A percentile compares a stretch with the other conserved stretches of the same genome.
phyloP scores from a whole-genome alignment of 1,284 basidiomycete species.

The Xerocomus minutiporus region DNA sequence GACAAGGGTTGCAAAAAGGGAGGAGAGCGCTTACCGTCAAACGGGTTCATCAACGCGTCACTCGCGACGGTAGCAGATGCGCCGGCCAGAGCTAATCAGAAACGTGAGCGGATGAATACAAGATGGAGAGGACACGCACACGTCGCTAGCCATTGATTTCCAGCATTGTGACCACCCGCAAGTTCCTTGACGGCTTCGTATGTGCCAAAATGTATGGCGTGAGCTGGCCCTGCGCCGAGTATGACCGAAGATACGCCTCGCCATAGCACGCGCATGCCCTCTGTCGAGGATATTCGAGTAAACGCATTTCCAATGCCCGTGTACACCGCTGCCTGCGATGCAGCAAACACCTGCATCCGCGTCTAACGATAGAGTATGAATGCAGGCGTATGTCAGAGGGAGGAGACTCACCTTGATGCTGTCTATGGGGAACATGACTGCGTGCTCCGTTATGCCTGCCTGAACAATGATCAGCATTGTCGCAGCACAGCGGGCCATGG shows the following conservation, averaged over 20 bases:
- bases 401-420: slow-evolving; percentile 82
- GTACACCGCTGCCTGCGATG: slow-evolving; percentile 80
- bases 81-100: slow-evolving; percentile 75
- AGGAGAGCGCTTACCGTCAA: slow-evolving; percentile 73
- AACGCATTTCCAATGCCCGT: slow-evolving; percentile 88
- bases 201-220: slow-evolving; percentile 96
- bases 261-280: slow-evolving; percentile 91
- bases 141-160: slow-evolving; percentile 79
- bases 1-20: slow-evolving; percentile 1
- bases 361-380: slow-evolving; percentile 53
- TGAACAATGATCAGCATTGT: slow-evolving; percentile 33
- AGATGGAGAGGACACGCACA: slow-evolving; percentile 45
- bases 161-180: slow-evolving; percentile 76
- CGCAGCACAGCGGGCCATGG: slow-evolving; percentile 1
- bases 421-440: slow-evolving; percentile 98
- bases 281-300: slow-evolving; percentile 85
- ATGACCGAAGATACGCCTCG: slow-evolving; percentile 97
- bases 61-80: slow-evolving; percentile 92
- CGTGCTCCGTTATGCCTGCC: slow-evolving; percentile 99
- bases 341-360: slow-evolving; percentile 95
- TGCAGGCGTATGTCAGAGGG: background rate
- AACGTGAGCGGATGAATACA: slow-evolving; percentile 7
- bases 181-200: slow-evolving; percentile 95
- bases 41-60: slow-evolving; percentile 99
- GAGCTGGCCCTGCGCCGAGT: slow-evolving; percentile 95